Evolutionary conservation across 176 grass and related monocot species (phyloP), one percentile per base, ranked within the genome.

Genomic region (Metroxylon sagu): DNA sequence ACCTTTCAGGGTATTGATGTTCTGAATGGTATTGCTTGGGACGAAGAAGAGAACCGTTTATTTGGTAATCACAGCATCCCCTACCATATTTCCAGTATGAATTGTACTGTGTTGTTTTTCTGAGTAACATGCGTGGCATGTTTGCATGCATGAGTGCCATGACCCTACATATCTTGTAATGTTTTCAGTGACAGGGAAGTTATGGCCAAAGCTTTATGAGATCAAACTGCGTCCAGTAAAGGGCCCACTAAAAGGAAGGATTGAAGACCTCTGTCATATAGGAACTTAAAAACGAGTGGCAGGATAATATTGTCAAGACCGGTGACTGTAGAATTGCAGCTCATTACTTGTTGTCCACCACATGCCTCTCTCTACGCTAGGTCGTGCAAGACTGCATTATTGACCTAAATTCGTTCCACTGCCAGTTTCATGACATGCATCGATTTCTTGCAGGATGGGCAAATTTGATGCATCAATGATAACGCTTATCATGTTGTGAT

Each of bases 11-110:
- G 15, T 19, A 79, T 97, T 28, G 92, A 97, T 67, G 77, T 84
- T 71, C 62, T 96, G 65, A 96, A 96, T 18, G 92, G 87, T 35
- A 97, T 97, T 82, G 92, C 92, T 66, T 90, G 87, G 92, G 92
- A 97, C 51, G 70, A 82, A 54, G 73, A 77, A 77, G 88, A 77
- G 0, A 72, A 71, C 12, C 89, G 92, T 70, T 53, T 97, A 67
- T 97, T 91, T 14, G 92, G 92, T 97, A 49, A 73, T 61, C 66
- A 12, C 8, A 43, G 6, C 8, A 14, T 43, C 12, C 35, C 35
- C 35, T 6, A 43, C 35, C 35, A 43, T 43, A 14, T 43, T 43
- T 43, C 35, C 35, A 43, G 8, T 43, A 14, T 12, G 35, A 43
- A 43, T 14, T 43, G 35, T 43, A 14, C 35, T 14, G 35, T 23